Conservation (phyloP, 208 protist genomes). For the Naegleria lovaniensis region DNA sequence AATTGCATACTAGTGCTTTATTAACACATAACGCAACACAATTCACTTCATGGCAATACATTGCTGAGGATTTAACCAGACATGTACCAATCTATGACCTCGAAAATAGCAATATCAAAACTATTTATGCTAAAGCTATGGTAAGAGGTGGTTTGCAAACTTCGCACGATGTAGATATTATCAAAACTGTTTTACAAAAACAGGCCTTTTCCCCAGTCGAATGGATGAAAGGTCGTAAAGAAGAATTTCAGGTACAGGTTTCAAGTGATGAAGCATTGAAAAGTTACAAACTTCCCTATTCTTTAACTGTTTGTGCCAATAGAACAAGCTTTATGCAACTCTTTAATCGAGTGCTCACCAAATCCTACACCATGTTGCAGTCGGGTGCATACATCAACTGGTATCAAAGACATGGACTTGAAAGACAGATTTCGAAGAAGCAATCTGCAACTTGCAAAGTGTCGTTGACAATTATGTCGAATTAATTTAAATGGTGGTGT, state of each 20-base stretch:
- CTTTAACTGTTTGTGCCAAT: conserved; percentile 27
- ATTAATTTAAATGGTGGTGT: not conserved
- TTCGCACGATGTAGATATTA: not conserved
- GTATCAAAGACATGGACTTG: conserved; percentile 36
- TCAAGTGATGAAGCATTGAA: not conserved
- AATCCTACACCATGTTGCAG: conserved; percentile 26
- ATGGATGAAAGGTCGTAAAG: not conserved
- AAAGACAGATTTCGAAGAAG: conserved; percentile 10
- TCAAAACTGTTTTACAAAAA: not conserved
- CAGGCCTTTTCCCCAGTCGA: conserved; percentile 17
- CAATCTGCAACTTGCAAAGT: conserved; percentile 9
- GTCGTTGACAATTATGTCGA: conserved; percentile 33
- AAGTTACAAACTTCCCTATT: not conserved
- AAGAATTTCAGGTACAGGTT: not conserved
- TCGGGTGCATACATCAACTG: conserved; percentile 34
- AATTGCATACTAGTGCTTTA: conserved; percentile 4
- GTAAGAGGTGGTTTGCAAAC: conserved; percentile 24
- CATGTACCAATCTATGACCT: conserved; percentile 5
- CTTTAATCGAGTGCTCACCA: not conserved
- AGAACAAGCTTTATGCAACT: not conserved
- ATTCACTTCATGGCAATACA: conserved; percentile 27
- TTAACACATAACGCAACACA: not conserved
- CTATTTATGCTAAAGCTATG: not conserved
- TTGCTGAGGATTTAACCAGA: conserved; percentile 22
- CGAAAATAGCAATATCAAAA: not conserved